Evolutionary conservation across 495 filamentous ascomycete species (phyloP).

Genomic region (Neurospora intermedia): DNA sequence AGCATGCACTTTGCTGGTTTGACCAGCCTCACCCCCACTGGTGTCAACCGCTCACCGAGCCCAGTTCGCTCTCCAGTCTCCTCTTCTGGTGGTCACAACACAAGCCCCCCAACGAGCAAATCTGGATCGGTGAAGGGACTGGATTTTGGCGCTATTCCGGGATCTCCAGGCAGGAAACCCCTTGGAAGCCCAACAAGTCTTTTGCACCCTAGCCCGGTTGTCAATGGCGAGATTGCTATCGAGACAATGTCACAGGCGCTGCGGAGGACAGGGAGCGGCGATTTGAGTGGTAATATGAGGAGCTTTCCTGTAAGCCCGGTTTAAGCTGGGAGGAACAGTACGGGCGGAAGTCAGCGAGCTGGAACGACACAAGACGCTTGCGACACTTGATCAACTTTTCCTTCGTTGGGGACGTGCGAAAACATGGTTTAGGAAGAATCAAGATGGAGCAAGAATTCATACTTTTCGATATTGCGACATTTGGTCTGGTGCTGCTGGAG

Average conservation of each 20-base stretch:
- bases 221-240: slow-evolving; percentile 62
- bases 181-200: slow-evolving; percentile 37
- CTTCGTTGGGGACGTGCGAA: background rate
- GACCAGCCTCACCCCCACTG: slow-evolving; percentile 29
- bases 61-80: slow-evolving; percentile 62
- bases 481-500: background rate
- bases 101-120: slow-evolving; percentile 59
- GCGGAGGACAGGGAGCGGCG: slow-evolving; percentile 69
- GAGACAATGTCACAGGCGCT: slow-evolving; percentile 89
- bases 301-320: slow-evolving; percentile 54
- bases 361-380: background rate
- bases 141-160: slow-evolving; percentile 30
- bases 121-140: slow-evolving; percentile 53
- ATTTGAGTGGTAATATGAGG: slow-evolving; percentile 51
- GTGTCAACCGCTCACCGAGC: slow-evolving; percentile 57
- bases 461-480: background rate
- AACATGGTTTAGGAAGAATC: background rate
- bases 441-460: background rate
- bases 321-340: background rate
- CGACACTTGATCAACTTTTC: background rate
- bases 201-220: slow-evolving; percentile 15
- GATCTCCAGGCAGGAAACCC: slow-evolving; percentile 41
- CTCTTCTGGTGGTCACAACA: slow-evolving; percentile 44
- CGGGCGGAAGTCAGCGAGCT: background rate
- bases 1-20: slow-evolving; percentile 48